A percentile compares a stretch with the other conserved stretches of the same genome.
Evolutionary conservation across 768 basidiomycete genomes (phyloP).

Genomic region (Agrocybe pediades): DNA sequence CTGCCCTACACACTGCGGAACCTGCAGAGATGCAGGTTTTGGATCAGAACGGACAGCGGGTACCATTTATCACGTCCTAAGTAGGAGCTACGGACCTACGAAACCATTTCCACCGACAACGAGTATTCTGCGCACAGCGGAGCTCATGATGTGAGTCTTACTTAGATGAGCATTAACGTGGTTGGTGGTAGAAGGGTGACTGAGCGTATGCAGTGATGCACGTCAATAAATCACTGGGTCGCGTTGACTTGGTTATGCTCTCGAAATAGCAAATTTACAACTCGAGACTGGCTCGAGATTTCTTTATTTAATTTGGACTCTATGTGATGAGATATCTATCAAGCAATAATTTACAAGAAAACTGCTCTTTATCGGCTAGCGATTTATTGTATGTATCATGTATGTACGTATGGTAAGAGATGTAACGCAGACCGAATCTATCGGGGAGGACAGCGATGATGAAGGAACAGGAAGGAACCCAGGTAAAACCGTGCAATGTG

Average conservation of each 20-base stretch:
- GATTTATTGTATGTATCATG: slow-evolving; percentile 9
- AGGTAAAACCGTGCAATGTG: slow-evolving; percentile 14
- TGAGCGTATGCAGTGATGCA: neutral
- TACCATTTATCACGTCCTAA: neutral
- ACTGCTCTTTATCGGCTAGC: slow-evolving; percentile 19
- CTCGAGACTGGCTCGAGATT: slow-evolving; percentile 9
- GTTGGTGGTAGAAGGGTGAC: neutral
- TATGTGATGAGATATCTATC: slow-evolving; percentile 3
- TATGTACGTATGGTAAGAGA: neutral
- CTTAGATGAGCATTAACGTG: slow-evolving; percentile 7
- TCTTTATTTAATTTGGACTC: slow-evolving; percentile 5
- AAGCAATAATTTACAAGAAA: slow-evolving; percentile 7
- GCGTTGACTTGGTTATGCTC: neutral
- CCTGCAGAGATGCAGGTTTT: slow-evolving; percentile 47
- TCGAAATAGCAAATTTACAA: slow-evolving; percentile 1
- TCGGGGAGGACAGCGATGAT: slow-evolving; percentile 8
- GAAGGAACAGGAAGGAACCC: slow-evolving; percentile 2
- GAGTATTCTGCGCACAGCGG: slow-evolving; percentile 62
- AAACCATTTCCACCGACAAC: slow-evolving; percentile 99
- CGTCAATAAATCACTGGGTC: neutral
- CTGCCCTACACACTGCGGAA: slow-evolving; percentile 90
- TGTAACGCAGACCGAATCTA: slow-evolving; percentile 16
- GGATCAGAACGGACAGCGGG: slow-evolving; percentile 1
- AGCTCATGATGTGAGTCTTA: slow-evolving; percentile 27
- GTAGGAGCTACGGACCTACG: slow-evolving; percentile 59